These are phyloP conservation scores for Lycium barbarum DNA, from an alignment of 257 asterid genomes.

Conservation along the genomic window DNA sequence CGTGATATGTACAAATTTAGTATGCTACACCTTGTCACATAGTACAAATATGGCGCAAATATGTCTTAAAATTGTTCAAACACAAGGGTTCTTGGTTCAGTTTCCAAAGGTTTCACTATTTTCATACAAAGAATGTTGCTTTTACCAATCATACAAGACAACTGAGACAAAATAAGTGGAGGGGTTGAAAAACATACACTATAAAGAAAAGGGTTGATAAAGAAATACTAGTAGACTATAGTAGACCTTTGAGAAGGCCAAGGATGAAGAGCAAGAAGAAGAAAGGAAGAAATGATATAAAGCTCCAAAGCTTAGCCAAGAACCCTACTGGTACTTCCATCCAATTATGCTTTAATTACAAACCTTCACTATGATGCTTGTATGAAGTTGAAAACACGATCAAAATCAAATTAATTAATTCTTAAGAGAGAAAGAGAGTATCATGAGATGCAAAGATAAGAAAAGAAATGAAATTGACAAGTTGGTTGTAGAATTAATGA, in stretches of 20 bases:
- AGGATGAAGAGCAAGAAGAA: slow-evolving; percentile 72
- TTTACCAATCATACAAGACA: neutral
- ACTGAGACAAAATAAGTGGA: neutral
- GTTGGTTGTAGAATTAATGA: too few species aligned
- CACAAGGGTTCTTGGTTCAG: neutral
- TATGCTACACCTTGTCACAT: neutral
- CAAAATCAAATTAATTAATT: neutral
- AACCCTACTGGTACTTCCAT: slow-evolving; percentile 90
- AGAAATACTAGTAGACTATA: neutral
- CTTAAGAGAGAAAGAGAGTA: too few species aligned
- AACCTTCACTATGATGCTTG: neutral
- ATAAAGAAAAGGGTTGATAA: neutral
- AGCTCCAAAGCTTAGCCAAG: slow-evolving; percentile 74
- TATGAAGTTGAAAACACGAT: neutral
- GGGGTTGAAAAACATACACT: neutral
- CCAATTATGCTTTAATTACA: neutral
- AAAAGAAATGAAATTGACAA: neutral
- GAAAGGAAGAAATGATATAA: slow-evolving; percentile 81
- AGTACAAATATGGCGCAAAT: neutral
- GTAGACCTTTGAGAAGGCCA: slow-evolving; percentile 74
- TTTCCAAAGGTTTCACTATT: neutral
- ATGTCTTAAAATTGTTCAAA: neutral
- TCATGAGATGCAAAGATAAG: too few species aligned
- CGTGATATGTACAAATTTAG: neutral
- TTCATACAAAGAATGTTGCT: neutral